phyloP scores from a whole-genome alignment of 2,329 filamentous ascomycete genomes.

The Ascochyta rabiei region DNA sequence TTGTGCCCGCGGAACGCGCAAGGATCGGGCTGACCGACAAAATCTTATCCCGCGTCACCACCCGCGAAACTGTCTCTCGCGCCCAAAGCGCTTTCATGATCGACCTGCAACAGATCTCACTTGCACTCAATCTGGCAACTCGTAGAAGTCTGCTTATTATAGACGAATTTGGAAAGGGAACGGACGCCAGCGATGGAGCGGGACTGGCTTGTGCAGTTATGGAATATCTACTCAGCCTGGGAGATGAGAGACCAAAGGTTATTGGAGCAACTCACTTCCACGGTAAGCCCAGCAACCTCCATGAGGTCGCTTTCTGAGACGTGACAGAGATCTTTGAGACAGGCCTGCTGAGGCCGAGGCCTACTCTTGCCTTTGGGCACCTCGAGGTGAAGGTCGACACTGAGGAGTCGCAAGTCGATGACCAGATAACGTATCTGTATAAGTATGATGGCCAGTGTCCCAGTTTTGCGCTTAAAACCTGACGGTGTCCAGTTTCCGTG shows the following conservation, averaged over 20 bases:
- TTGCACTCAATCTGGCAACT: conserved; percentile 77
- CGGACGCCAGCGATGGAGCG: conserved; percentile 67
- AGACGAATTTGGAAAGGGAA: conserved; percentile 86
- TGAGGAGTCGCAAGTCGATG: conserved; percentile 57
- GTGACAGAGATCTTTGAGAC: conserved; percentile 71
- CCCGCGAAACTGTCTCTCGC: conserved; percentile 69
- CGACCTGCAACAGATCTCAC: conserved; percentile 84
- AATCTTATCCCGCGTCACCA: conserved; percentile 84
- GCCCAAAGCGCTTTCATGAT: conserved; percentile 74
- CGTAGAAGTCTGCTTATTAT: conserved; percentile 81
- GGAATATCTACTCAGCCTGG: conserved; percentile 60
- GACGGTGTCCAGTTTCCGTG: conserved; percentile 50
- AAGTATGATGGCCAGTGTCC: conserved; percentile 50
- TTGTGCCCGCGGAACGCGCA: conserved; percentile 80
- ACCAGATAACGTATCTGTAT: conserved; percentile 77
- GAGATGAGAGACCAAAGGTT: conserved; percentile 61
- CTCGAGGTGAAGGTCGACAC: conserved; percentile 72
- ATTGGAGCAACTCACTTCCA: conserved; percentile 69
- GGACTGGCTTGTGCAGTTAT: conserved; percentile 68
- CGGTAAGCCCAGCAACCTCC: conserved; percentile 51
- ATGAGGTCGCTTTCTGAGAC: conserved; percentile 53
- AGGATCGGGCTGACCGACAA: conserved; percentile 88
- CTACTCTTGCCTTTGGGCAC: conserved; percentile 65
- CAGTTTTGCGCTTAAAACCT: conserved; percentile 5
- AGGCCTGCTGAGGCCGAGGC: conserved; percentile 59